These are phyloP conservation scores for Penicillium samsonianum DNA, from an alignment of 495 filamentous ascomycete species.

Conservation along the genomic window DNA sequence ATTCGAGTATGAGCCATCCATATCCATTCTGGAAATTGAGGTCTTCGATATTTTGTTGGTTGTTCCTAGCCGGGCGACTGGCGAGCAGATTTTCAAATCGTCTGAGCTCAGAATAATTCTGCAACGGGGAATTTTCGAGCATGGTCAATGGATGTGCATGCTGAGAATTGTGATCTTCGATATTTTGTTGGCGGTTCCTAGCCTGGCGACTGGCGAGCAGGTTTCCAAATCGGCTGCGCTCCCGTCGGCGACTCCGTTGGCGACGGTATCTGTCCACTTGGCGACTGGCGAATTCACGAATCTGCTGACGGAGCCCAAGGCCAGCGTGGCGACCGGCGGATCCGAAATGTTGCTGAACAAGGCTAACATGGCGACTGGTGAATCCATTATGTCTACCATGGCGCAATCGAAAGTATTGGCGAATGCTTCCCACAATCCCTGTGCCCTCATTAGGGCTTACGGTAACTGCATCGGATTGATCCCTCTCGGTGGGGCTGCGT, in stretches of 20 bases:
- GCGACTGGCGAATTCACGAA: not conserved
- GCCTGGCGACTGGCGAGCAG: no score
- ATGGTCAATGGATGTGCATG: no score
- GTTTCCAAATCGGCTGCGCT: no score
- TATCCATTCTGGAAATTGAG: not conserved
- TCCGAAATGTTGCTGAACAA: not conserved
- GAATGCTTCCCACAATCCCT: not conserved
- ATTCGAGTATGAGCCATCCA: no score
- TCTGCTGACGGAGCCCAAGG: not conserved
- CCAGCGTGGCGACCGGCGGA: not conserved
- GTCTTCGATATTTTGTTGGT: not conserved
- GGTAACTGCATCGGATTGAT: not conserved
- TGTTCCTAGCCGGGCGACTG: not conserved
- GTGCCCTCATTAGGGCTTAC: not conserved
- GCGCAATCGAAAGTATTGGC: not conserved
- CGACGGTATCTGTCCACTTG: not conserved
- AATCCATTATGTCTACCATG: not conserved
- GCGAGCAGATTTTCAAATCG: not conserved
- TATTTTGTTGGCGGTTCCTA: no score
- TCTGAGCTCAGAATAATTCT: no score
- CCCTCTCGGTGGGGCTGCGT: not conserved
- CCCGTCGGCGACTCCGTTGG: not conserved
- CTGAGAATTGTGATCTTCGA: no score
- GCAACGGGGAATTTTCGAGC: no score
- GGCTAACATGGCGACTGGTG: not conserved